These are phyloP conservation scores for Diospyros lotus DNA, from an alignment of 148 eudicot species.

Conservation along the genomic window DNA sequence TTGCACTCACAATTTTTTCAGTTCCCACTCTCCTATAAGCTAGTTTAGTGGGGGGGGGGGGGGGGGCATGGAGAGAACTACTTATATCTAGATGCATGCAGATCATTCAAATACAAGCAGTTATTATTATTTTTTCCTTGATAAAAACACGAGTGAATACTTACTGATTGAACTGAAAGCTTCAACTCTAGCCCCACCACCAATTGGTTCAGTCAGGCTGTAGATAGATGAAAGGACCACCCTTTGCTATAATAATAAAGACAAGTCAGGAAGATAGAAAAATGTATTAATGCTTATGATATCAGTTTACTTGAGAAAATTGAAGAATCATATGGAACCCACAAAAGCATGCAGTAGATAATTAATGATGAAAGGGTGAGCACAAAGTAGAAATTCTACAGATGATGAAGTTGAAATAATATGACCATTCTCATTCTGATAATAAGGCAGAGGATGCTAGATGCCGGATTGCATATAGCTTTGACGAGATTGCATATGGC, in stretches of 20 bases:
- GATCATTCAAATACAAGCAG: too few species aligned
- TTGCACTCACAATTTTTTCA: not conserved
- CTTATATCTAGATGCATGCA: too few species aligned
- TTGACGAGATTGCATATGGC: too few species aligned
- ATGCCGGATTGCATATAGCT: too few species aligned
- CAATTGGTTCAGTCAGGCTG: slow-evolving; percentile 22
- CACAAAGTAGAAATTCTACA: too few species aligned
- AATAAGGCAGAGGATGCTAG: too few species aligned
- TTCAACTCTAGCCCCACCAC: slow-evolving; percentile 26
- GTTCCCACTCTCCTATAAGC: too few species aligned
- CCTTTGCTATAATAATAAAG: slow-evolving; percentile 25
- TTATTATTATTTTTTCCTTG: not conserved
- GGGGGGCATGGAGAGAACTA: too few species aligned
- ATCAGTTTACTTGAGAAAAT: not conserved
- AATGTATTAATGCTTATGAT: not conserved
- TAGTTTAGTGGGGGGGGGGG: too few species aligned
- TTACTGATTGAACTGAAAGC: slow-evolving; percentile 38
- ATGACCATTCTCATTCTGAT: too few species aligned
- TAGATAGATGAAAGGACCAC: slow-evolving; percentile 19
- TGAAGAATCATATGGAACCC: not conserved
- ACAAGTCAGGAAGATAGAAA: slow-evolving; percentile 4
- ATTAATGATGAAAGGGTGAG: too few species aligned
- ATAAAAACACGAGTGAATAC: slow-evolving; percentile 16
- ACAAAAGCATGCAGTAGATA: not conserved
- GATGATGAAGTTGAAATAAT: too few species aligned